Evolutionary conservation across 495 filamentous ascomycete species (phyloP).

Genomic region (Xylaria intraflava): DNA sequence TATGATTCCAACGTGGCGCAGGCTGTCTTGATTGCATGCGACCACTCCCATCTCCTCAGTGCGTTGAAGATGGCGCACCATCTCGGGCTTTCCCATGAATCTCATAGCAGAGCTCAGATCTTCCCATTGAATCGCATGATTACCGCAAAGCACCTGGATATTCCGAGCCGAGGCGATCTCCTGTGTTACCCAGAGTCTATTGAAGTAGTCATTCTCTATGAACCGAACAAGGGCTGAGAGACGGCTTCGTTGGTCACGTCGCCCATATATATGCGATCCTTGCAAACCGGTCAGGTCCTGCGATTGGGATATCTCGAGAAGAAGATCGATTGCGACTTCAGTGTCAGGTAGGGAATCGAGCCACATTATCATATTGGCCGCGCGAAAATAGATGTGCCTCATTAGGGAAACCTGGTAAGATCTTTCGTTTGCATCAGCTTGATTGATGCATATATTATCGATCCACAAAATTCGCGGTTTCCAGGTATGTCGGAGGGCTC

Average conservation of each 20-base stretch:
- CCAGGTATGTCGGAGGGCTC: neutral
- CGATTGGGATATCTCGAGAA: neutral
- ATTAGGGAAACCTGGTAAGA: conserved; percentile 28
- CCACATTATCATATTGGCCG: conserved; percentile 25
- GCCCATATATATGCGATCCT: conserved; percentile 1
- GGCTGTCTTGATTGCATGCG: conserved; percentile 6
- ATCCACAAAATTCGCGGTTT: conserved; percentile 21
- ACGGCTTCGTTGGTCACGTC: neutral
- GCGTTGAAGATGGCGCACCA: conserved; percentile 3
- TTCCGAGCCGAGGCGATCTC: conserved; percentile 4
- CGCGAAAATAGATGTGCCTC: conserved; percentile 27
- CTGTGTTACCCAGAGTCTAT: conserved; percentile 4
- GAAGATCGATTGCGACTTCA: conserved; percentile 1
- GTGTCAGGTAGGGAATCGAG: conserved; percentile 20
- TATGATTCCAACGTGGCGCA: neutral
- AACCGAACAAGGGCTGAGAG: conserved; percentile 2
- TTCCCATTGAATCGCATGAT: conserved; percentile 3
- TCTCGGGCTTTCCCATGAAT: conserved; percentile 9
- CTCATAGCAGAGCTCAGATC: neutral
- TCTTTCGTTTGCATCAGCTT: conserved; percentile 25
- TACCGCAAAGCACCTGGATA: neutral
- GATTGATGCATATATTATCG: conserved; percentile 37
- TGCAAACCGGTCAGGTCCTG: conserved; percentile 1
- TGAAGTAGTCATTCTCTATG: conserved; percentile 11
- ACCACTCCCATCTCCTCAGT: conserved; percentile 9